Evolutionary conservation across 164 flowering plant species (phyloP), one percentile per base, ranked within the genome.

Genomic region (Macadamia integrifolia): DNA sequence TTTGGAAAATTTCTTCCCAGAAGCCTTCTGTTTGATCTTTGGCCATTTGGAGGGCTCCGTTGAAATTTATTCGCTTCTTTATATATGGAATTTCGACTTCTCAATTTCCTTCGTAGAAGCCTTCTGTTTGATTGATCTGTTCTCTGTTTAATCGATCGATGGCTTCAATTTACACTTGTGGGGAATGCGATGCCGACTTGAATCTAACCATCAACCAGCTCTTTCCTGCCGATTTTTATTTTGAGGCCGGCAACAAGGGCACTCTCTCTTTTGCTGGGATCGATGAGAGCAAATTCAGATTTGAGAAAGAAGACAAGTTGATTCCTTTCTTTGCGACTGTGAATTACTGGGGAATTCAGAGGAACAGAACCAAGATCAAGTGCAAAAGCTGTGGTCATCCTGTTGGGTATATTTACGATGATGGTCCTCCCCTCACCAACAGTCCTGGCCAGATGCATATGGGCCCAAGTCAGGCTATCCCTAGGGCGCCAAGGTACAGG

Each of bases 191-290:
- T 0, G 62, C 85, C 1, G 78, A 88, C 67, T 82, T 90, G 50
- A 92, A 92, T 71, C 88, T 94, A 48, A 77, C 62, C 74, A 62
- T 78, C n/a, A 52, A 7, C 78, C 64, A 84, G 32, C 87, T 90
- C 66, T 94, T 58, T 79, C 94, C 98, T 0, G 72, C 91, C 9
- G 89, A 84, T 62, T 81, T 81, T 81, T 88, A 83, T 82, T 94
- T 94, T 84, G 98, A 90, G 62, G 98, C 98, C 18, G 99, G 99
- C 13, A 94, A 94, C 85, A 94, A 90, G 60, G 85, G 84, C 31
- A 85, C 91, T 44, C 80, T 92, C 48, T 94, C 99, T 35, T 90
- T 94, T 81, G 58, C 94, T 9, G 52, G 50, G 13, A 42, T 95
- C 64, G 98, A 92, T 69, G 44, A 75, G 42, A 59, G 88, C 71